phyloP scores from a whole-genome alignment of 1,139 yeast genomes.

The Geotrichum aggregatum region DNA sequence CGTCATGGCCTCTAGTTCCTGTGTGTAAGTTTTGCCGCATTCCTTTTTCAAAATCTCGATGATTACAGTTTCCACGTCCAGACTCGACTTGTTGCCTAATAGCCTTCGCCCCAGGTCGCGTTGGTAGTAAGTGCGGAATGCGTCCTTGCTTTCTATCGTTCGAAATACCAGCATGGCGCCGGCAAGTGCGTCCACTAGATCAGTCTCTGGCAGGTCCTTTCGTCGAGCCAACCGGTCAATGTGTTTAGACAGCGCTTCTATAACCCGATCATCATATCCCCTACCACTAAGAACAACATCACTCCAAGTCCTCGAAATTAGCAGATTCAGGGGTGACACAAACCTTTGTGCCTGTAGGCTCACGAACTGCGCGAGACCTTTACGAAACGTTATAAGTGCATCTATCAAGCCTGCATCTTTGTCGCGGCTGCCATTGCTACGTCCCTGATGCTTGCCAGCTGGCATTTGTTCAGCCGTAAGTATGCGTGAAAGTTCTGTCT shows the following conservation, averaged over 20 bases:
- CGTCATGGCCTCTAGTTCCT: constrained; percentile 1
- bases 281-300: not conserved
- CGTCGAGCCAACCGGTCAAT: not conserved
- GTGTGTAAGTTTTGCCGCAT: not conserved
- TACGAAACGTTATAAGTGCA: not conserved
- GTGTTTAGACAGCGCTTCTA: not conserved
- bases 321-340: not conserved
- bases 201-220: not conserved
- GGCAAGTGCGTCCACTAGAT: not conserved
- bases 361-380: not conserved
- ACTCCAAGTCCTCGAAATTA: not conserved
- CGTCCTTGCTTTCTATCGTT: not conserved
- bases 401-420: not conserved
- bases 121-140: constrained; percentile 1
- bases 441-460: too few relatives aligned
- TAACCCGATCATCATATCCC: not conserved
- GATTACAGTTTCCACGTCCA: not conserved
- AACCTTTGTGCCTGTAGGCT: not conserved
- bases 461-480: not conserved
- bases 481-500: not conserved
- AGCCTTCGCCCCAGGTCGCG: constrained; percentile 3
- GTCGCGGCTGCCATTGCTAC: not conserved
- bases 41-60: not conserved
- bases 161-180: not conserved
- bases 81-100: not conserved